phyloP scores from a whole-genome alignment of 2,329 filamentous ascomycete genomes.

The Colletotrichum salicis region DNA sequence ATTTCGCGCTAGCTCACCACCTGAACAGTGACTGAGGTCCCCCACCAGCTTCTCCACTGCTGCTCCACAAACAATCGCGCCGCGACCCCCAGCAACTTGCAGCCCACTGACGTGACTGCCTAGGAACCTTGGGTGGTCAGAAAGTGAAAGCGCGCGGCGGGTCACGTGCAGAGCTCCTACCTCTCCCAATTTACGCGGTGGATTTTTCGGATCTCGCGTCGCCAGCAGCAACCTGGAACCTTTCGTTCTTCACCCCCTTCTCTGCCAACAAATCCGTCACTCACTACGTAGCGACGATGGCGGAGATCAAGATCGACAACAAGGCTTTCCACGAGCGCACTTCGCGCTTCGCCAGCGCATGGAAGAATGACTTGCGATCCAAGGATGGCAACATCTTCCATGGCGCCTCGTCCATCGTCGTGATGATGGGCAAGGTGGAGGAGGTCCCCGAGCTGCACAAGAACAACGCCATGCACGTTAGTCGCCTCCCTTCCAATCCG shows the following conservation, averaged over 20 bases:
- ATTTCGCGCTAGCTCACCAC: constrained; percentile 17
- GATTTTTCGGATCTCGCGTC: constrained; percentile 56
- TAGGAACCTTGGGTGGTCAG: background rate
- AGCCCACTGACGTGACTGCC: background rate
- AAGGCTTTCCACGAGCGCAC: constrained; percentile 94
- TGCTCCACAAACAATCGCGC: constrained; percentile 3
- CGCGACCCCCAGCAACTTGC: background rate
- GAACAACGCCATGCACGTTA: constrained; percentile 94
- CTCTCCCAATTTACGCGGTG: constrained; percentile 53
- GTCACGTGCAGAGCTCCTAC: constrained; percentile 48
- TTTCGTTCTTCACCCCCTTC: constrained; percentile 26
- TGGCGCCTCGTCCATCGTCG: constrained; percentile 85
- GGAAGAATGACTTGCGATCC: constrained; percentile 95
- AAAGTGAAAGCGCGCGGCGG: constrained; percentile 12
- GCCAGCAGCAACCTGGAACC: constrained; percentile 33
- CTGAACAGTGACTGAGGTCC: background rate
- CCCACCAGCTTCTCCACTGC: background rate
- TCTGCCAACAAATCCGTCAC: constrained; percentile 31
- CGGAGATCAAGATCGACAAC: constrained; percentile 95
- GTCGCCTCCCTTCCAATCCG: constrained; percentile 47
- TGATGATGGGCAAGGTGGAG: constrained; percentile 95
- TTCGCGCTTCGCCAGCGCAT: constrained; percentile 85
- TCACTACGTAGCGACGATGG: constrained; percentile 61
- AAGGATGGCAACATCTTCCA: constrained; percentile 79
- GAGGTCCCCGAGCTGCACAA: constrained; percentile 90